Conservation (phyloP, 164 flowering plant species). For the Vitis cinerea region DNA sequence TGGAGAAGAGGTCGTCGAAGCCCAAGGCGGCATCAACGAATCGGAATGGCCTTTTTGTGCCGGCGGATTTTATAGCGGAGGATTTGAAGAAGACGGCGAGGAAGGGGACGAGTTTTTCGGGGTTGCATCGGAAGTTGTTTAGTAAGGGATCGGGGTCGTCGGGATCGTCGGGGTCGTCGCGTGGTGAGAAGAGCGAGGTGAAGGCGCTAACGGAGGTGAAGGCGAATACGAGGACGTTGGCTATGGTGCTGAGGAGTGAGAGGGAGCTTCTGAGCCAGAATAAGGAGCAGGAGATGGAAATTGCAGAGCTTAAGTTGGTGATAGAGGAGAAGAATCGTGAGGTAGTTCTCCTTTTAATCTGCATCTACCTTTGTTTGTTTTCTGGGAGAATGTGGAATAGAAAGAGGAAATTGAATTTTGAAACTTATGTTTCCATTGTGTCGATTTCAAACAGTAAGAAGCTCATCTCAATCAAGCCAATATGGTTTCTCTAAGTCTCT, state of each 20-base stretch:
- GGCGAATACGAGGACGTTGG: constrained; percentile 81
- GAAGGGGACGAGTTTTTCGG: constrained; percentile 43
- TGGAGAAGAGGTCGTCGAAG: constrained; percentile 52
- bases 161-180: constrained; percentile 24
- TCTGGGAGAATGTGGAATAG: too few relatives aligned
- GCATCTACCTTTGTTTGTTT: background rate
- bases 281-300: constrained; percentile 67
- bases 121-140: constrained; percentile 67
- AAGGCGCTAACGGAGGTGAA: constrained; percentile 83
- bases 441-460: too few relatives aligned
- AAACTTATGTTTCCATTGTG: too few relatives aligned
- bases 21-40: constrained; percentile 20
- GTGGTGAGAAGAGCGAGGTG: constrained; percentile 26
- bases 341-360: constrained; percentile 25
- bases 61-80: constrained; percentile 57
- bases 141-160: constrained; percentile 34
- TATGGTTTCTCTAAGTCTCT: background rate
- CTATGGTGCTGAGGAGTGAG: constrained; percentile 93
- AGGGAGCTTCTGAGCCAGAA: constrained; percentile 79
- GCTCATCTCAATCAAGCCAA: too few relatives aligned
- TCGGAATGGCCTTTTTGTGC: constrained; percentile 35
- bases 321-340: constrained; percentile 63
- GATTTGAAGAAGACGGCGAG: constrained; percentile 72
- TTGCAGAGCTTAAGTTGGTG: constrained; percentile 51
- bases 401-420: too few relatives aligned